Evolutionary conservation across 2,329 filamentous ascomycete species (phyloP).

Genomic region (Rasamsonia emersonii): DNA sequence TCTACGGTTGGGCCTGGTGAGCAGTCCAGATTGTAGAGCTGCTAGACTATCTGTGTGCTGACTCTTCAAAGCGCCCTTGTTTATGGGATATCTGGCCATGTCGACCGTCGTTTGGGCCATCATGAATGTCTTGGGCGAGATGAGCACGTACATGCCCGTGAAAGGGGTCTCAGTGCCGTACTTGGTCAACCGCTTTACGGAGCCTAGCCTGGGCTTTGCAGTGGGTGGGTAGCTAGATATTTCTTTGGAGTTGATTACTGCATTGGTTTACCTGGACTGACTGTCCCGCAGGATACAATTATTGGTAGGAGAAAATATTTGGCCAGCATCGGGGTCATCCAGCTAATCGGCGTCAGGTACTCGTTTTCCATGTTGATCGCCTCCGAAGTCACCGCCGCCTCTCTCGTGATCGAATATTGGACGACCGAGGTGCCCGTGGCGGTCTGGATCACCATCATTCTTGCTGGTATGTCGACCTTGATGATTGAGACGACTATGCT

Average conservation of each 20-base stretch:
- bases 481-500: neutral
- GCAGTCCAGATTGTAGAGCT: too few species aligned
- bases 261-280: neutral
- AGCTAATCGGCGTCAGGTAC: slow-evolving; percentile 31
- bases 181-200: slow-evolving; percentile 47
- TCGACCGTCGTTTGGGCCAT: slow-evolving; percentile 7
- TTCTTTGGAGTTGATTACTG: neutral
- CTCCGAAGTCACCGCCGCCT: slow-evolving; percentile 40
- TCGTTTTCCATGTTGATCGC: slow-evolving; percentile 39
- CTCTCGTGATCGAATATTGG: slow-evolving; percentile 39
- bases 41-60: too few species aligned
- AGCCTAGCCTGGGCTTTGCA: slow-evolving; percentile 49
- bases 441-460: slow-evolving; percentile 39
- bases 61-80: too few species aligned
- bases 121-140: slow-evolving; percentile 40
- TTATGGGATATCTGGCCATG: slow-evolving; percentile 6
- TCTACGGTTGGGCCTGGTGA: slow-evolving; percentile 41
- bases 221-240: slow-evolving; percentile 19
- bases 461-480: slow-evolving; percentile 16
- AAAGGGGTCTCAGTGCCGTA: slow-evolving; percentile 47
- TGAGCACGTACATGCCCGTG: slow-evolving; percentile 49
- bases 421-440: slow-evolving; percentile 24
- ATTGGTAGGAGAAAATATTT: slow-evolving; percentile 19
- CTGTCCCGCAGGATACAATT: slow-evolving; percentile 41
- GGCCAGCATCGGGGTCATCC: slow-evolving; percentile 26